Evolutionary conservation across 371 early-diverging fungal species (phyloP).

Genomic region (Conidiobolus incongruus): DNA sequence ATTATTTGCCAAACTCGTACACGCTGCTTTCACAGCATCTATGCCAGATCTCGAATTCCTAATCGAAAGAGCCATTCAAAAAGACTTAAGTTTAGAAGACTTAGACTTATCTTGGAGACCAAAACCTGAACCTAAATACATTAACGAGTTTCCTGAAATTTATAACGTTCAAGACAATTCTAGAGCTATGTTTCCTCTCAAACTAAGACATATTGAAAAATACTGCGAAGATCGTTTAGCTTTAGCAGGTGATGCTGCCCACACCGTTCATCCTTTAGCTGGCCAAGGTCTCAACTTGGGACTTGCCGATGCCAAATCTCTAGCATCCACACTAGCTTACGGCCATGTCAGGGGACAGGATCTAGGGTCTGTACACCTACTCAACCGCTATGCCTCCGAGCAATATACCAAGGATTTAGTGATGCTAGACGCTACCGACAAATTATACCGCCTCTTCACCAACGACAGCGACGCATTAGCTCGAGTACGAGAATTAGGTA

Average conservation of each 20-base stretch:
- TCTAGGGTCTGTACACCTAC: constrained; percentile 31
- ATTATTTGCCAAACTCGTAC: constrained; percentile 45
- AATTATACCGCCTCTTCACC: constrained; percentile 48
- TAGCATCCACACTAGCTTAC: constrained; percentile 30
- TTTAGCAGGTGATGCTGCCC: constrained; percentile 90
- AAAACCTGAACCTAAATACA: constrained; percentile 14
- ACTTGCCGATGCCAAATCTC: constrained; percentile 53
- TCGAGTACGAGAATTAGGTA: too few species aligned
- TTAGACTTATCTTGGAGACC: constrained; percentile 43
- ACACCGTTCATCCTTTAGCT: constrained; percentile 85
- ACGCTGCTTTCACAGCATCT: constrained; percentile 56
- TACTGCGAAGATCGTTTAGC: constrained; percentile 61
- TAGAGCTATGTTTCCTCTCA: constrained; percentile 67
- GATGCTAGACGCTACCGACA: constrained; percentile 69
- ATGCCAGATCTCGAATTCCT: constrained; percentile 51
- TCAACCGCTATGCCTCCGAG: constrained; percentile 48
- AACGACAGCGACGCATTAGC: constrained; percentile 31
- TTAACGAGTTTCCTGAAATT: constrained; percentile 28
- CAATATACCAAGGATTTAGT: constrained; percentile 57
- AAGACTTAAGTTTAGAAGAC: constrained; percentile 19
- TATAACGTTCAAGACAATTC: constrained; percentile 35
- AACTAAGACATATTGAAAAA: constrained; percentile 47
- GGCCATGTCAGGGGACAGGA: constrained; percentile 56
- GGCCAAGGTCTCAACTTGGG: constrained; percentile 94
- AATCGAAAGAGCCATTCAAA: constrained; percentile 20